Percentiles rank a stretch among this genome's conserved stretches.
phyloP scores from a whole-genome alignment of 1,284 basidiomycete genomes.

The Schizophyllum amplum region DNA sequence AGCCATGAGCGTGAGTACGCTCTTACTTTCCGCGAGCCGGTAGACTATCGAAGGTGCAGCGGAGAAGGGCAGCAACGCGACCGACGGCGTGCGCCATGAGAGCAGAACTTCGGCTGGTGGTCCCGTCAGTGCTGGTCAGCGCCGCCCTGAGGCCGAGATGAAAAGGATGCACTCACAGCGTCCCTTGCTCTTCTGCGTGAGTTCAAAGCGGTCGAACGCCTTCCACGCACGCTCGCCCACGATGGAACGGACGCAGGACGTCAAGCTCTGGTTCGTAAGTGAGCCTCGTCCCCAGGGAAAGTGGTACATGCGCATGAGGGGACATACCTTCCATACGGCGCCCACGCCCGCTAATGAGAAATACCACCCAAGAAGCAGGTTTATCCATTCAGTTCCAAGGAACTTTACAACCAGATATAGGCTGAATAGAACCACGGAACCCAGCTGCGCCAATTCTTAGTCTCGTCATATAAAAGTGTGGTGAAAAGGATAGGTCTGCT shows the following conservation, averaged over 20 bases:
- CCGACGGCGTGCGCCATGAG: constrained; percentile 39
- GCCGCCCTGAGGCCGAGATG: too few relatives aligned
- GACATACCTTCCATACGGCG: constrained; percentile 62
- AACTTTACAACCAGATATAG: constrained; percentile 71
- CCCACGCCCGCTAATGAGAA: constrained; percentile 59
- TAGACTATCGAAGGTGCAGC: constrained; percentile 65
- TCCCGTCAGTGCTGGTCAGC: too few relatives aligned
- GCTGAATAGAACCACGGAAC: constrained; percentile 55
- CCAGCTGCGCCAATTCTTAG: constrained; percentile 36
- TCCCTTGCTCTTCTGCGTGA: too few relatives aligned
- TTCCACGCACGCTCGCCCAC: constrained; percentile 8
- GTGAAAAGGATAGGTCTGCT: not conserved
- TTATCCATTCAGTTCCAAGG: constrained; percentile 78
- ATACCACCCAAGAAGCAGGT: constrained; percentile 71
- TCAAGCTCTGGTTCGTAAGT: constrained; percentile 2
- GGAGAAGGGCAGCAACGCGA: constrained; percentile 59
- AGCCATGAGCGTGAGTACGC: constrained; percentile 44
- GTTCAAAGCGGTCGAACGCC: constrained; percentile 3
- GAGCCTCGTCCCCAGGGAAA: too few relatives aligned
- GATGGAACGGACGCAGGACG: constrained; percentile 6
- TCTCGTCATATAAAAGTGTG: not conserved
- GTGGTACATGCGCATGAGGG: not conserved
- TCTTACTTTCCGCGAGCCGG: constrained; percentile 45
- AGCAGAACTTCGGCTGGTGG: too few relatives aligned
- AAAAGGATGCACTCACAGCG: too few relatives aligned